Evolutionary conservation across 139 green algal genomes (phyloP).

Genomic region (Chlamydomonas sphaeroides): DNA sequence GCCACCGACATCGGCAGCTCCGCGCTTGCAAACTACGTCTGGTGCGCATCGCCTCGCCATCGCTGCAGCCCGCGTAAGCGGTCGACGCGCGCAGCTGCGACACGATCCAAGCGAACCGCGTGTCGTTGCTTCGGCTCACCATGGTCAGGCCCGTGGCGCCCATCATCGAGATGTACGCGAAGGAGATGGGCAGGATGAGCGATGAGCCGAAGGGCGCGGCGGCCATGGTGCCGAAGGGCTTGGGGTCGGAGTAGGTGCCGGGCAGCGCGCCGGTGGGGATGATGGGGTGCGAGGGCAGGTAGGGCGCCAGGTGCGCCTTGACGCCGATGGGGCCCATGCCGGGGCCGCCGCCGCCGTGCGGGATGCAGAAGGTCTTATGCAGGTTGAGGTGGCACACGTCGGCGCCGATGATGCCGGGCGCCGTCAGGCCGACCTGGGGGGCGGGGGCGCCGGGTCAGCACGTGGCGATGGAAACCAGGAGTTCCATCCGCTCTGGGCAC

Average conservation of each 20-base stretch:
- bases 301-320: slow-evolving; percentile 97
- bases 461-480: no score
- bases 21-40: no score
- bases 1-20: no score
- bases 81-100: no score
- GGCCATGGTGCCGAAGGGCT: slow-evolving; percentile 92
- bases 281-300: slow-evolving; percentile 95
- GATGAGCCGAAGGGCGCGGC: slow-evolving; percentile 94
- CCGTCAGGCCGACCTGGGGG: slow-evolving; percentile 94
- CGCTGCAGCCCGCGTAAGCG: no score
- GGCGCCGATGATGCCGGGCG: slow-evolving; percentile 96
- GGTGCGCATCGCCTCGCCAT: no score
- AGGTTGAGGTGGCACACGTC: slow-evolving; percentile 99
- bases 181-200: slow-evolving; percentile 99
- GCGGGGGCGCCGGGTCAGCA: no score
- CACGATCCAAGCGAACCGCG: no score
- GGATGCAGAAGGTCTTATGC: slow-evolving; percentile 99
- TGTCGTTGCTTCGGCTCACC: no score
- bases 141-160: slow-evolving; percentile 88
- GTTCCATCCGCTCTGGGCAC: no score
- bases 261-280: slow-evolving; percentile 83
- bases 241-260: slow-evolving; percentile 41
- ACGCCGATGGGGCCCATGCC: slow-evolving; percentile 93
- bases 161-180: slow-evolving; percentile 99
- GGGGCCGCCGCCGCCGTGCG: slow-evolving; percentile 85